Conservation (phyloP, 192 early-diverging fungal species). For the Rhizoclosmatium globosum region DNA sequence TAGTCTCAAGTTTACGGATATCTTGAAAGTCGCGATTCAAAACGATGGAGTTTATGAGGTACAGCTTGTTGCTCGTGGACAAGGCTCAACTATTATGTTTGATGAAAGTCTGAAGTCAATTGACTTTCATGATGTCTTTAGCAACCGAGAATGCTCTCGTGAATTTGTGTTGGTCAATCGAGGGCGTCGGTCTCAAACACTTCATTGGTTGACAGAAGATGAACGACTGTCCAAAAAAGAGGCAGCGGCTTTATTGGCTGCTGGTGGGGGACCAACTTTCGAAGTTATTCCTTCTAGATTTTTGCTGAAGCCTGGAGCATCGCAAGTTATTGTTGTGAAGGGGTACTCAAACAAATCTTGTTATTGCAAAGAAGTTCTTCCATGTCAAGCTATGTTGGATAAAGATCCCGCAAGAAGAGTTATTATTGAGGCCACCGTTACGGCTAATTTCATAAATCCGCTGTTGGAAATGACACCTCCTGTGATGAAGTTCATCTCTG, state of each 20-base stretch:
- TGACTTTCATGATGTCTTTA: conserved; percentile 65
- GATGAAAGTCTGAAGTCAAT: conserved; percentile 53
- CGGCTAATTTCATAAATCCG: conserved; percentile 67
- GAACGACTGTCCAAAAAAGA: conserved; percentile 40
- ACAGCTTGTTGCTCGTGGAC: conserved; percentile 60
- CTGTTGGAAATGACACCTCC: conserved; percentile 53
- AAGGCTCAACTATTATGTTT: conserved; percentile 64
- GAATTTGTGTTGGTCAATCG: conserved; percentile 58
- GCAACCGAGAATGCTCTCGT: conserved; percentile 58
- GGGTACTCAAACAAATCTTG: conserved; percentile 54
- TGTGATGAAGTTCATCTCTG: conserved; percentile 54
- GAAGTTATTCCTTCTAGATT: conserved; percentile 61
- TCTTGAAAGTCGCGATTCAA: conserved; percentile 55
- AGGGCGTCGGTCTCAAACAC: conserved; percentile 60
- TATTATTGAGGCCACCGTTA: conserved; percentile 48
- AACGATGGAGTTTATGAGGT: conserved; percentile 56
- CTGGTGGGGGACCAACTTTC: conserved; percentile 40
- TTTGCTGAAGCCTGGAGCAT: conserved; percentile 53
- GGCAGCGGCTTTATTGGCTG: neutral
- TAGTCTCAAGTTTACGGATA: conserved; percentile 65
- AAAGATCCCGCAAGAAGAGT: conserved; percentile 60
- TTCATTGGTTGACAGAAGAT: conserved; percentile 57
- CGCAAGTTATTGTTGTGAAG: conserved; percentile 55
- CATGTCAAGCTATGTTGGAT: conserved; percentile 59
- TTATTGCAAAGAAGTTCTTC: conserved; percentile 49